Conservation (phyloP, 345 rosid species). For the Noccaea bulbosa region DNA sequence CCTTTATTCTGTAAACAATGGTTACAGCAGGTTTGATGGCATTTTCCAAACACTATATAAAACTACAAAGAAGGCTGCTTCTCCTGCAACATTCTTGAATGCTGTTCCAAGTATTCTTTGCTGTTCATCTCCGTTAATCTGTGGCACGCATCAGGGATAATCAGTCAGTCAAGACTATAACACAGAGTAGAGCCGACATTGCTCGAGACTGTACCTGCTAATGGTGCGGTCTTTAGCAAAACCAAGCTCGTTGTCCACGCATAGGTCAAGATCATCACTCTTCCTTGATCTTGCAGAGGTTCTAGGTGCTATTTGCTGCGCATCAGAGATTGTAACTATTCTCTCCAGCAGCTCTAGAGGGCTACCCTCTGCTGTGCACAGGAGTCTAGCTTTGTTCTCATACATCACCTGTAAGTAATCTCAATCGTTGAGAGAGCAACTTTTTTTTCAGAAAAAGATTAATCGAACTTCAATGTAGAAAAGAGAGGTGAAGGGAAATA, state of each 20-base stretch:
- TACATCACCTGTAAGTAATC: constrained; percentile 76
- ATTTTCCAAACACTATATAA: constrained; percentile 17
- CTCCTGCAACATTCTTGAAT: constrained; percentile 41
- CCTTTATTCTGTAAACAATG: constrained; percentile 22
- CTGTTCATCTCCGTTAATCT: constrained; percentile 97
- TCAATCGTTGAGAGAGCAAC: constrained; percentile 1
- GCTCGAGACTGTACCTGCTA: constrained; percentile 62
- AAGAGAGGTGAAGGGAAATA: constrained; percentile 30
- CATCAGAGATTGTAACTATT: constrained; percentile 79
- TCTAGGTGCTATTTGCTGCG: constrained; percentile 73
- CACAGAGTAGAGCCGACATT: constrained; percentile 16
- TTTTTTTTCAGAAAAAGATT: background rate
- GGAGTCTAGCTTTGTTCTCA: constrained; percentile 76
- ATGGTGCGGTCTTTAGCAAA: constrained; percentile 97
- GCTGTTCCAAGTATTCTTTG: constrained; percentile 88
- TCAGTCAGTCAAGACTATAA: constrained; percentile 1
- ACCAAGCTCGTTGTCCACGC: constrained; percentile 95
- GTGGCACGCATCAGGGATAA: constrained; percentile 24
- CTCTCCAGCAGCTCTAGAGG: constrained; percentile 74
- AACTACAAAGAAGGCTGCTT: constrained; percentile 31
- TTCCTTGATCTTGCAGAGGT: constrained; percentile 83
- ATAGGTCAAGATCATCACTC: constrained; percentile 76
- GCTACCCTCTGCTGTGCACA: constrained; percentile 87
- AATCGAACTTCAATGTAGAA: background rate
- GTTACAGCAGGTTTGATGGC: constrained; percentile 25